phyloP scores from a whole-genome alignment of 2,329 filamentous ascomycete genomes.

The Trichophaea hybrida region DNA sequence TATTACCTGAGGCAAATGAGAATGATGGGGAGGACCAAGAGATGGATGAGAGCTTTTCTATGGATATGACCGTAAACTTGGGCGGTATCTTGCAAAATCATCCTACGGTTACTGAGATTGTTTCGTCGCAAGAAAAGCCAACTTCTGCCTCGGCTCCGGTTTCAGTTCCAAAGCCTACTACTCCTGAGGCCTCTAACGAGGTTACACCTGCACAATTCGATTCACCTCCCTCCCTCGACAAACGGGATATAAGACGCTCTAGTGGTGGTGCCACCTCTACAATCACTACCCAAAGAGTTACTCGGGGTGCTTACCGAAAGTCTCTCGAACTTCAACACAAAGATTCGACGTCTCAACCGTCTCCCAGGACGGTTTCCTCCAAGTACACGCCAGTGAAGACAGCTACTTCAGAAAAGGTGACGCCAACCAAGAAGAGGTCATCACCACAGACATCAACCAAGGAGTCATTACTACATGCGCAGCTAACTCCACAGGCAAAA shows the following conservation, averaged over 20 bases:
- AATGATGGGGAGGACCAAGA: constrained; percentile 20
- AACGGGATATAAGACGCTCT: constrained; percentile 10
- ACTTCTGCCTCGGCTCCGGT: background rate
- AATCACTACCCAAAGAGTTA: background rate
- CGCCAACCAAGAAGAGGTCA: constrained; percentile 31
- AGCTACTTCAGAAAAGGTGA: background rate
- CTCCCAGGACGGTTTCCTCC: background rate
- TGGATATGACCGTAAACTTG: constrained; percentile 79
- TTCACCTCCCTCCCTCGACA: background rate
- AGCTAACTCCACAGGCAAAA: constrained; percentile 27
- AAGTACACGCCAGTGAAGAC: background rate
- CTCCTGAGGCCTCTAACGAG: constrained; percentile 34
- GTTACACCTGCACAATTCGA: constrained; percentile 33
- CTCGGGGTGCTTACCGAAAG: constrained; percentile 3
- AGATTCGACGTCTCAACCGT: background rate
- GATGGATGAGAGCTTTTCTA: constrained; percentile 58
- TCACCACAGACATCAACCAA: constrained; percentile 28
- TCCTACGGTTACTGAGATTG: constrained; percentile 20
- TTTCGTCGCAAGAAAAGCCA: background rate
- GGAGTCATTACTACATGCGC: constrained; percentile 22
- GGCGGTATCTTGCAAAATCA: constrained; percentile 55
- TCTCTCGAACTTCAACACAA: constrained; percentile 7
- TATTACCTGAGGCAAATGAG: constrained; percentile 10
- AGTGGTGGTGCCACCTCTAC: constrained; percentile 1
- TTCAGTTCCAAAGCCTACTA: constrained; percentile 7